A percentile compares a stretch with the other conserved stretches of the same genome.
Conservation (phyloP, 2,329 filamentous ascomycete species). For the Diaporthe sp. region DNA sequence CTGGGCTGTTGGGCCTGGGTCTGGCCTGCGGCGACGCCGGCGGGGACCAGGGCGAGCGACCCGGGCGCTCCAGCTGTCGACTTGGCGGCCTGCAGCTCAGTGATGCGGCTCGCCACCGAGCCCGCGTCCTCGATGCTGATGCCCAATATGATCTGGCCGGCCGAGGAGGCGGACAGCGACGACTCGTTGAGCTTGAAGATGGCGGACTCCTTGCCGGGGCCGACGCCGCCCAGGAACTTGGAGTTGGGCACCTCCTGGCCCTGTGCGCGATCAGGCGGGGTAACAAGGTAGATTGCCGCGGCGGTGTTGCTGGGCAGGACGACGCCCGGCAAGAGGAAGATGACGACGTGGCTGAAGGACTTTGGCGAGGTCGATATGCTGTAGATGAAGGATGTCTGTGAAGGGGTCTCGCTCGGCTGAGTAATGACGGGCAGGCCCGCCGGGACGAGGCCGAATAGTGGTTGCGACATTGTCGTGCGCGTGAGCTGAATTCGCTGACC, state of each 20-base stretch:
- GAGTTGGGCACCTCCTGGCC: conserved; percentile 70
- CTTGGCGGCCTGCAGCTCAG: conserved; percentile 65
- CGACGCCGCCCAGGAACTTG: conserved; percentile 89
- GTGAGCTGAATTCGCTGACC: conserved; percentile 9
- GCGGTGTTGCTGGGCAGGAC: conserved; percentile 81
- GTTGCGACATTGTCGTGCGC: conserved; percentile 55
- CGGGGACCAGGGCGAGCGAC: conserved; percentile 46
- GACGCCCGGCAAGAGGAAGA: conserved; percentile 88
- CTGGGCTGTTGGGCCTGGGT: conserved; percentile 58
- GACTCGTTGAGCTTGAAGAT: conserved; percentile 80
- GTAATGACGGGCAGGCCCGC: conserved; percentile 72
- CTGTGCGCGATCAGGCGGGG: conserved; percentile 57
- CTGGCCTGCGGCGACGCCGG: conserved; percentile 37
- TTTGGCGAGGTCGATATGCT: conserved; percentile 59
- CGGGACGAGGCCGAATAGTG: conserved; percentile 72
- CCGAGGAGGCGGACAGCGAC: conserved; percentile 43
- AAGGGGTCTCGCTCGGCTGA: conserved; percentile 65
- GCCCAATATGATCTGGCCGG: conserved; percentile 78
- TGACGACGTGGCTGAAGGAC: conserved; percentile 84
- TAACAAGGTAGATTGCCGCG: conserved; percentile 88
- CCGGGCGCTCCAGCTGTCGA: conserved; percentile 40
- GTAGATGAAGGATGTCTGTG: conserved; percentile 70
- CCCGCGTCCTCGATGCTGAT: conserved; percentile 84
- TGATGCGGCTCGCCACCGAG: conserved; percentile 79
- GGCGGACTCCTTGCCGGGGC: conserved; percentile 90